phyloP scores from a whole-genome alignment of 805 yeast species.

The Candida vaughaniae region DNA sequence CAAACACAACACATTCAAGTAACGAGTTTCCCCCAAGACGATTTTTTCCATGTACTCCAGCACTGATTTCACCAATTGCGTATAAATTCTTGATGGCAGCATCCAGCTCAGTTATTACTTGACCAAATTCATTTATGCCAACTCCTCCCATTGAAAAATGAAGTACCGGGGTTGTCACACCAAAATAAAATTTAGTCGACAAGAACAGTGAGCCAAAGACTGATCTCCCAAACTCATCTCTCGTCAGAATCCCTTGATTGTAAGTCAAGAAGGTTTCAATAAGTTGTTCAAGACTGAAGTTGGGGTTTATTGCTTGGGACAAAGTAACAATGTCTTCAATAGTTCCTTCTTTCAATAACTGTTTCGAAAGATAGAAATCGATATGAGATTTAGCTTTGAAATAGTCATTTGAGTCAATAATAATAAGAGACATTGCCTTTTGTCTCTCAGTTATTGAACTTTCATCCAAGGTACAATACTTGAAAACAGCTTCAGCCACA shows the following conservation, averaged over 20 bases:
- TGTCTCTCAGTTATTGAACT: constrained; percentile 10
- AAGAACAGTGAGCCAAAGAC: constrained; percentile 13
- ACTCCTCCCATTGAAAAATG: constrained; percentile 76
- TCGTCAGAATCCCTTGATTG: constrained; percentile 8
- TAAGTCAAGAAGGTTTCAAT: constrained; percentile 18
- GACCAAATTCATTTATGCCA: constrained; percentile 47
- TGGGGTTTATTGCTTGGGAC: constrained; percentile 15
- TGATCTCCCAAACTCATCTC: constrained; percentile 30
- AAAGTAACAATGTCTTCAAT: constrained; percentile 17
- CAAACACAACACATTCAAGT: constrained; percentile 44
- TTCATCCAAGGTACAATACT: constrained; percentile 18
- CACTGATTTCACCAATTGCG: constrained; percentile 47
- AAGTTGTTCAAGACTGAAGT: constrained; percentile 9
- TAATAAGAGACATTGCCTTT: constrained; percentile 21
- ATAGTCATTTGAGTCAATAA: constrained; percentile 45
- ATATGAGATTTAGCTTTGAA: constrained; percentile 47
- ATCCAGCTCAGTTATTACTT: constrained; percentile 33
- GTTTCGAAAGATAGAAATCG: constrained; percentile 44
- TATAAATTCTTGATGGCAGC: constrained; percentile 39
- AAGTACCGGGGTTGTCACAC: constrained; percentile 58
- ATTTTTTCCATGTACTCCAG: constrained; percentile 48
- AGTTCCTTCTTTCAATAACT: constrained; percentile 24
- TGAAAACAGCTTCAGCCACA: constrained; percentile 45
- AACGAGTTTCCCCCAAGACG: constrained; percentile 44
- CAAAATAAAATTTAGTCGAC: constrained; percentile 39